Evolutionary conservation across 2,329 filamentous ascomycete genomes (phyloP), one percentile per base, ranked within the genome.

Genomic region (Colletotrichum camelliae): DNA sequence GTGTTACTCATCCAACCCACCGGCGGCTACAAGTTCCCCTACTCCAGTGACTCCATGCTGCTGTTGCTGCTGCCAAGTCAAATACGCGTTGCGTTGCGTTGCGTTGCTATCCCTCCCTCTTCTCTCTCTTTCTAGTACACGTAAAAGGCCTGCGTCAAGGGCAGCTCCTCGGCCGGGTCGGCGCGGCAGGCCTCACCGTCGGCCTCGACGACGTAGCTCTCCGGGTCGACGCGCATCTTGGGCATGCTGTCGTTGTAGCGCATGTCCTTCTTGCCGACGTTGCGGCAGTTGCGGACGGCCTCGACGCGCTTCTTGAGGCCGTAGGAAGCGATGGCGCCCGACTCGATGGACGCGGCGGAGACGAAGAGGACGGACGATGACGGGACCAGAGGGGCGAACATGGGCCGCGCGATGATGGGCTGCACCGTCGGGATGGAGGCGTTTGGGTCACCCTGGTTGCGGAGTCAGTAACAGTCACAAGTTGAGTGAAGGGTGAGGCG

Each of bases 151-250:
- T 98, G 95, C 75, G 94, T 92, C 82, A 98, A 87, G 8, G 96
- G 96, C 84, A 98, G 83, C 67, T 82, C 88, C 31, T 88, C 88
- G 27, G 94, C 91, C 5, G 96, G 94, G 84, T 94, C 94, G 0
- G 95, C 95, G 57, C 87, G 89, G 82, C 94, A 96, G 43, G 93
- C 87, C 83, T 91, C 85, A 0, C 95, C 96, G 85, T 98, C 95
- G 2, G 96, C 96, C 86, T 96, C 93, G 31, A 98, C 96, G 18
- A 88, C 91, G 86, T 98, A 98, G 81, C 91, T 93, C 89, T 98
- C 96, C 7, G 96, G 94, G 84, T 98, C 96, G 76, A 98, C 96
- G 80, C 88, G 92, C 95, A 98, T 98, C 86, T 89, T 92, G 16
- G 96, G 96, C 91, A 92, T 95, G 70, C 86, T 85, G 81, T 95